Conservation (phyloP, 2,329 filamentous ascomycete genomes). For the Aspergillus phoenicis region DNA sequence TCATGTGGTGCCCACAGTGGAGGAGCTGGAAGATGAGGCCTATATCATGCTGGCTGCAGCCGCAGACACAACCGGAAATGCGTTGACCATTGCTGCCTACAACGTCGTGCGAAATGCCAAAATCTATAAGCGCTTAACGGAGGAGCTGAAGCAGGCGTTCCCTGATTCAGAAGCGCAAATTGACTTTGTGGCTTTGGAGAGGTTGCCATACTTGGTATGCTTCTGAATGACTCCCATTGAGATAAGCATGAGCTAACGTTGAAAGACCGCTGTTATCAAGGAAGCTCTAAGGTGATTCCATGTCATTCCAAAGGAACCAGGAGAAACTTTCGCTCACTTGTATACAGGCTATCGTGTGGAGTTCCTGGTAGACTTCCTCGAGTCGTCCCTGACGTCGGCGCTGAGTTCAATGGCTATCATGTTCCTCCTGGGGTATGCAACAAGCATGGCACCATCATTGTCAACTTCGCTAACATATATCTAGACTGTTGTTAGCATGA, state of each 20-base stretch:
- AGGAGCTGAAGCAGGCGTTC: slow-evolving; percentile 35
- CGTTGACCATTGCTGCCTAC: slow-evolving; percentile 35
- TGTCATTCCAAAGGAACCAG: neutral
- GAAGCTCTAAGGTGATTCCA: slow-evolving; percentile 37
- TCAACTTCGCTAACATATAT: neutral
- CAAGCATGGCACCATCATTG: no score
- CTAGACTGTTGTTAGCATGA: slow-evolving; percentile 36
- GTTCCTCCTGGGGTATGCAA: slow-evolving; percentile 34
- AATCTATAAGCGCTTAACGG: slow-evolving; percentile 28
- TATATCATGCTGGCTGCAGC: slow-evolving; percentile 33
- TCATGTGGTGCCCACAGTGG: slow-evolving; percentile 22
- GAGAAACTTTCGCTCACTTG: neutral
- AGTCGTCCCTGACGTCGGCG: slow-evolving; percentile 35
- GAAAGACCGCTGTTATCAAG: slow-evolving; percentile 38
- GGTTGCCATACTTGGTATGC: slow-evolving; percentile 37
- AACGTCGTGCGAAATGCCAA: slow-evolving; percentile 31
- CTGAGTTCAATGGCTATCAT: slow-evolving; percentile 34
- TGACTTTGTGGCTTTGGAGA: slow-evolving; percentile 35
- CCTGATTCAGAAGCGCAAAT: slow-evolving; percentile 30
- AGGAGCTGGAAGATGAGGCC: slow-evolving; percentile 32
- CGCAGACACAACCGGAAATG: slow-evolving; percentile 40
- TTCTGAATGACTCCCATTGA: neutral
- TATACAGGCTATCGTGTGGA: slow-evolving; percentile 33
- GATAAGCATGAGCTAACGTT: neutral
- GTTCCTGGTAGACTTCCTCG: slow-evolving; percentile 38